phyloP scores from a whole-genome alignment of 2,329 filamentous ascomycete species.

The Seiridium unicorne region DNA sequence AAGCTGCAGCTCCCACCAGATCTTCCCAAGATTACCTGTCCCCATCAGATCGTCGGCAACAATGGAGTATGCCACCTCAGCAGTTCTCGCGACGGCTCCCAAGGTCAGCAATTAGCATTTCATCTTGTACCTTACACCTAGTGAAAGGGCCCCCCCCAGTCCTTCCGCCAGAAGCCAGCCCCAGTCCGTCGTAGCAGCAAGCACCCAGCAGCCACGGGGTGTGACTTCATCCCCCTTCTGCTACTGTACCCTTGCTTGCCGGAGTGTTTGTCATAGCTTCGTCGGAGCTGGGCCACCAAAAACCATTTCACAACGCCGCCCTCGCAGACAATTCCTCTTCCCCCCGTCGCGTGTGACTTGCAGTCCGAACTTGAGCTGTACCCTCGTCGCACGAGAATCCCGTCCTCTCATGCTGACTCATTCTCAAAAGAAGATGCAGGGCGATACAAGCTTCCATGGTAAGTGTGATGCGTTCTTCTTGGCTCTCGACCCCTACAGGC shows the following conservation, averaged over 20 bases:
- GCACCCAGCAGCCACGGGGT: neutral
- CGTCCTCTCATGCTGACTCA: conserved; percentile 25
- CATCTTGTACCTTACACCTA: neutral
- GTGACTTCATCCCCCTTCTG: no score
- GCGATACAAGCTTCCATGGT: conserved; percentile 24
- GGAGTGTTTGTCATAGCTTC: no score
- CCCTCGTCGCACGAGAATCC: neutral
- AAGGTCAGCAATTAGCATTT: conserved; percentile 11
- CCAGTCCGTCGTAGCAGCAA: neutral
- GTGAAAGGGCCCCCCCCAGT: no score
- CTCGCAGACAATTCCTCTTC: no score
- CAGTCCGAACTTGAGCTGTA: no score
- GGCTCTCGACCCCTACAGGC: neutral
- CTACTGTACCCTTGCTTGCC: no score
- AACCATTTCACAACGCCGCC: neutral
- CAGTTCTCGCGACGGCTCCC: neutral
- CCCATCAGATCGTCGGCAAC: neutral
- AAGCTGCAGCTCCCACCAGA: conserved; percentile 5
- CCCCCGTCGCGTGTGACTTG: no score
- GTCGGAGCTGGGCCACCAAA: neutral
- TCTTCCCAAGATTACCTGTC: conserved; percentile 3
- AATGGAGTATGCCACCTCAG: conserved; percentile 2
- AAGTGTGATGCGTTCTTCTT: conserved; percentile 18
- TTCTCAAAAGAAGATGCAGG: conserved; percentile 23
- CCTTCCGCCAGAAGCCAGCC: no score